Base-by-base conservation (phyloP, 2,329 filamentous ascomycete genomes). In the Tricladium varicosporioides region DNA sequence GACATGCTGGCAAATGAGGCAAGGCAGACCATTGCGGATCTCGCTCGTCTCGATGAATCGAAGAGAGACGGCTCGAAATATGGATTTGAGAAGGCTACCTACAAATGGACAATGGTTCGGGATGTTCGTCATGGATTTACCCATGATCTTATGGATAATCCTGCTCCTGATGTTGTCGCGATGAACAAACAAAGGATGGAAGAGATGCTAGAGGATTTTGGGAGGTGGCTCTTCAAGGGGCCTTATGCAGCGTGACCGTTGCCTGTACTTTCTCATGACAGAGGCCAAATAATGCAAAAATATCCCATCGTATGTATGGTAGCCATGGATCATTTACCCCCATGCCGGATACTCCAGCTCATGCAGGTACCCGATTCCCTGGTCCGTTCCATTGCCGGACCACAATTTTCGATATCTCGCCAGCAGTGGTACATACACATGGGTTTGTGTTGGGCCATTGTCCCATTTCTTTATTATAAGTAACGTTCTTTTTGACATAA, bases 1-100 rank as follows among this genome's bases (percentile, higher is more conserved):
- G 60, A 64, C 44, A 63, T 63, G 60, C 42, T 63, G 19, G 52
- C 42, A 5, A 53, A 60, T 18, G 63, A 65, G 51, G 60, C 60
- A 19, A 54, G 57, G 27, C 43, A 57, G 14, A 54, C 48, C 2
- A 61, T 60, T 11, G 60, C 53, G 46, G 52, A 60, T 9, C 54
- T 65, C 27, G 63, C 60, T 11, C 33, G 22, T 11, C 18, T 61
- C 42, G 46, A 54, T 32, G 50, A 56, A 48, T 7, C 44, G 11
- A 54, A 56, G 40, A 49, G 48, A 7, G 42, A 56, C 32, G 45
- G 47, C 10, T 53, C 50, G 31, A 22, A 16, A 27, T 57, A 60
- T 54, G 58, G 49, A 1, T 64, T 64, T 47, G 63, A 62, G 18
- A 63, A 56, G 51, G 61, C 51, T 27, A 36, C 46, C 5, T 63